Evolutionary conservation across 805 yeast species (phyloP), one percentile per base, ranked within the genome.

Genomic region (Lachancea fermentati): DNA sequence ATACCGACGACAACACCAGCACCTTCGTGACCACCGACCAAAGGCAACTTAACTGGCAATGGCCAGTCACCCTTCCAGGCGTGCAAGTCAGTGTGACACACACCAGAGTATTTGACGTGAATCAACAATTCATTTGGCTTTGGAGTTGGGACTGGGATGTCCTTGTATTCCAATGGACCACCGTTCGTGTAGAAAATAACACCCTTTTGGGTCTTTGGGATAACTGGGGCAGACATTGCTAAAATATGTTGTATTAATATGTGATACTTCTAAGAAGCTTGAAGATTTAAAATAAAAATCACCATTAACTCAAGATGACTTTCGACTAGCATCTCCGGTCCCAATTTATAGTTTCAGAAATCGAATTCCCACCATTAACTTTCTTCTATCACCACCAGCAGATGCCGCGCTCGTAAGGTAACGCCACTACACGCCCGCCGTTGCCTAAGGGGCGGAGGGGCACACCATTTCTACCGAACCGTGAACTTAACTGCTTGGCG

Each of bases 31-130:
- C 83, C 83, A 50, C 83, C 83, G 35, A 78, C 81, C 48, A 78
- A 67, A 29, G 82, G 82, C 53, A 77, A 65, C 71, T 69, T 48
- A 69, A 52, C 76, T 48, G 68, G 76, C 63, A 82, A 70, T 37
- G 94, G 93, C 94, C 95, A 86, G 69, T 87, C 95, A 58, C 95
- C 95, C 62, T 83, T 78, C 89, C 93, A 85, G 41, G 94, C 95
- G 71, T 87, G 96, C 63, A 87, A 75, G 61, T 86, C 96, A 28
- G 95, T 85, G 73, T 88, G 96, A 68, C 96, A 86, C 42, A 86
- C 95, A 67, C 96, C 96, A 19, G 95, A 78, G 73, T 80, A 86
- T 68, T 78, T 79, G 65, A 87, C 79, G 64, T 87, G 79, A 67
- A 87, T 72, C 62, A 87, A 73, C 51, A 86, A 72, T 67, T 86